Evolutionary conservation across 208 protist genomes (phyloP), one percentile per base, ranked within the genome.

Genomic region (Crithidia brevicula): DNA sequence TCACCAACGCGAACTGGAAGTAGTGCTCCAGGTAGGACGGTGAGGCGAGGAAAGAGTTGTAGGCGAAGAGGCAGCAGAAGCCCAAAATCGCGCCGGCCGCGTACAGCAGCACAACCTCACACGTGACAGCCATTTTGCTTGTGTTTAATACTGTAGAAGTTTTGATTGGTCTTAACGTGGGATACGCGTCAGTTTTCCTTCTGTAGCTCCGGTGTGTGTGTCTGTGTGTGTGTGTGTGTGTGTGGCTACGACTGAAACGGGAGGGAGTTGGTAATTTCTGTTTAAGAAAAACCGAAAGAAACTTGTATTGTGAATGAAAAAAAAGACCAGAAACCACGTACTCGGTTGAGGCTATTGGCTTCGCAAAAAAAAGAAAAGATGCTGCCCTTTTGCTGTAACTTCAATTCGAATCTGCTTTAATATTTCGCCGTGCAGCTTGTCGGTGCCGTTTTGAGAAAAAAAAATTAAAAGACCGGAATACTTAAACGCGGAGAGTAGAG

Each of bases 21-120:
- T 81, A 85, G 45, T 77, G 71, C 46, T 77, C 74, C 54, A 85
- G 67, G 74, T 81, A 85, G 16, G 74, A 74, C 20, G 79, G 79
- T 20, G 74, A 85, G 5, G 79, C 45, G 7, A 85, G 66, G 66
- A 85, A 85, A 25, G 74, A 81, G 70, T 85, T 85, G 67, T 80
- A 81, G 23, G 74, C 64, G 52, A 81, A 81, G 20, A 85, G 67
- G 47, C 65, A 77, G 62, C 66, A 76, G 16, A 85, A 27, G 25
- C 79, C 74, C 13, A 77, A 30, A n/a, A 78, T 51, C 56, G 78
- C 50, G 6, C 56, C 59, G 20, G 64, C 66, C 31, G 58, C 42
- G 54, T 77, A 78, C 60, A 81, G 53, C 5, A 62, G 43, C 49
- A 70, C 23, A 1, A 58, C 51, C 15, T 67, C 61, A n/a, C 22